Evolutionary conservation across 768 basidiomycete genomes (phyloP).

Genomic region (Suillus cothurnatus): DNA sequence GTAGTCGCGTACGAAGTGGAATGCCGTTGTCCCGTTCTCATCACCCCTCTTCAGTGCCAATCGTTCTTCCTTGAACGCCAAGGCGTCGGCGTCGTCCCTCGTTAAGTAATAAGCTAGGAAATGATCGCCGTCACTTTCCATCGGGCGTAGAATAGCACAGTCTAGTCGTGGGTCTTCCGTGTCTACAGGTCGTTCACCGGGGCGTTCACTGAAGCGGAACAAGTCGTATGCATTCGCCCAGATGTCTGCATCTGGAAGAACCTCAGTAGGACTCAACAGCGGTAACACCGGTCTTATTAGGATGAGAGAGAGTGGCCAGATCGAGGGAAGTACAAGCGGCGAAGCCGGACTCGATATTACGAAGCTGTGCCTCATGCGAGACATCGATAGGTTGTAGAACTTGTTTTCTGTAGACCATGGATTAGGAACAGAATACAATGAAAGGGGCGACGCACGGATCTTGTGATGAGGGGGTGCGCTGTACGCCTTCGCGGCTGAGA

Average conservation of each 20-base stretch:
- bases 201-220: constrained; percentile 83
- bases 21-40: constrained; percentile 65
- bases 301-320: constrained; percentile 66
- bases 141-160: constrained; percentile 83
- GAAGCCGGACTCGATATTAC: constrained; percentile 81
- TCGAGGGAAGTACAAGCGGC: constrained; percentile 55
- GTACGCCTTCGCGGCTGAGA: constrained; percentile 63
- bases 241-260: constrained; percentile 82
- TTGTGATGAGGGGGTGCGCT: constrained; percentile 40
- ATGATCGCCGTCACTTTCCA: constrained; percentile 87
- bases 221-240: constrained; percentile 92
- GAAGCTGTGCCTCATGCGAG: constrained; percentile 72
- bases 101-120: constrained; percentile 87
- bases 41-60: constrained; percentile 49
- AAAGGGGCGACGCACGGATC: constrained; percentile 53
- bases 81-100: constrained; percentile 69
- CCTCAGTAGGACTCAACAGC: constrained; percentile 82
- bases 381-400: constrained; percentile 60
- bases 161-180: constrained; percentile 79
- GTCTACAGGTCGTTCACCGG: constrained; percentile 74
- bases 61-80: constrained; percentile 64
- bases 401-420: constrained; percentile 45
- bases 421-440: not conserved
- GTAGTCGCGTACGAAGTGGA: constrained; percentile 81
- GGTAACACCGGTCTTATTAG: constrained; percentile 72